These are phyloP conservation scores for Salix purpurea DNA, from an alignment of 345 rosid genomes.

Conservation along the genomic window DNA sequence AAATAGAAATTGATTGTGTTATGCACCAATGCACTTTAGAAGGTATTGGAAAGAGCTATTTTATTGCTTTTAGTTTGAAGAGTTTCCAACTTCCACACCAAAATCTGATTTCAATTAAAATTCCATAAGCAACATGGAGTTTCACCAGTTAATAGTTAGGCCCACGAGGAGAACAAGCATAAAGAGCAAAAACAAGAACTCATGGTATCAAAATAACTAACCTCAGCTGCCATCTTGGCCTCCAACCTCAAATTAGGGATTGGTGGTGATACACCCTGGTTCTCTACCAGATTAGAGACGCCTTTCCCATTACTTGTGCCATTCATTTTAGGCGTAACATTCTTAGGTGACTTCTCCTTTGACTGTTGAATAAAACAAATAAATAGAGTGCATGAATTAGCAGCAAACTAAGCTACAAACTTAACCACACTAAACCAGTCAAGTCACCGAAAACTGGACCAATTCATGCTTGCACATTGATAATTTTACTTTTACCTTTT, in stretches of 20 bases:
- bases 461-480: not conserved
- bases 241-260: constrained; percentile 69
- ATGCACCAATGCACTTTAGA: not conserved
- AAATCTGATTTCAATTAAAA: not conserved
- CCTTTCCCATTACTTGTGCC: constrained; percentile 25
- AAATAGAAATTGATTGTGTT: constrained; percentile 12
- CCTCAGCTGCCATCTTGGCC: constrained; percentile 81
- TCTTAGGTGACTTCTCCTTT: constrained; percentile 47
- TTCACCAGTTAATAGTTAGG: not conserved
- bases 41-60: not conserved
- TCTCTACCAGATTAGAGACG: constrained; percentile 18
- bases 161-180: not conserved
- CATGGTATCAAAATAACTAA: constrained; percentile 22
- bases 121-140: not conserved
- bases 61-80: not conserved
- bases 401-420: not conserved
- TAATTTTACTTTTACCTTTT: constrained; percentile 37
- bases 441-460: not conserved
- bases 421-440: not conserved
- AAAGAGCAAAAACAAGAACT: not conserved
- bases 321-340: constrained; percentile 55
- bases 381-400: not conserved
- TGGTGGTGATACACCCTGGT: constrained; percentile 21
- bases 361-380: constrained; percentile 10
- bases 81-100: not conserved